Base-by-base conservation (phyloP, 2,329 filamentous ascomycete species). In the Ceratocystis destructans region DNA sequence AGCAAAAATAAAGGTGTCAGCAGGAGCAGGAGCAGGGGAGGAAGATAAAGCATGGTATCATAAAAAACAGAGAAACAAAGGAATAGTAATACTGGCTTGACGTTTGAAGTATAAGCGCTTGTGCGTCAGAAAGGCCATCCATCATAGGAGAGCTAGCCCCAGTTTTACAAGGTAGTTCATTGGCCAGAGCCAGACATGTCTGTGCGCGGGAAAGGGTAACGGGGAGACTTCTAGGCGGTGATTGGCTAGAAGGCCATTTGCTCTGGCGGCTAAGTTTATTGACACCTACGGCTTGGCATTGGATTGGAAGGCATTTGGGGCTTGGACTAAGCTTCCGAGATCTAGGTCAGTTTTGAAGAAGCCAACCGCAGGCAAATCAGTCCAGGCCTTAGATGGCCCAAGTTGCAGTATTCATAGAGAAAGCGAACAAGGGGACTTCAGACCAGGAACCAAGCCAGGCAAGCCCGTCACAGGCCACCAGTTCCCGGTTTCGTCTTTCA, bases 201-300 rank as follows among this genome's bases (percentile, higher is more conserved):
- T 25, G 50, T 55, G 50, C 50, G 15, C 50, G 12, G 20, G 22
- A 31, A 48, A 48, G 45, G 45, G 17, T 20, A 48, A 20, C 17
- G 20, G 45, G 45, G 5, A 20, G 17, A 3, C 17, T 48, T 48
- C 45, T 48, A 15, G 2, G 22, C 20, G 7, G 37, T 62, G 61
- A 62, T 62, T 62, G 61, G 61, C 61, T 62, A 22, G 22, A 20
- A 25, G 28, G 44, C 61, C 61, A 62, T 33, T 48, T 45, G 33
- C 5, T 25, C 20, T 22, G 61, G 61, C 61, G 61, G 61, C 61
- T 62, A 62, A 17, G 61, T 62, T 41, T 20, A 55, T 62, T 62
- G 33, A 62, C 61, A 62, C 37, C 61, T 25, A 45, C 59, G 20
- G 31, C 59, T 62, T 62, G 59, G 59, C 37, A 55, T 55, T 41